Base-by-base conservation (phyloP, 2,329 filamentous ascomycete species). In the Aspergillus intermedius region DNA sequence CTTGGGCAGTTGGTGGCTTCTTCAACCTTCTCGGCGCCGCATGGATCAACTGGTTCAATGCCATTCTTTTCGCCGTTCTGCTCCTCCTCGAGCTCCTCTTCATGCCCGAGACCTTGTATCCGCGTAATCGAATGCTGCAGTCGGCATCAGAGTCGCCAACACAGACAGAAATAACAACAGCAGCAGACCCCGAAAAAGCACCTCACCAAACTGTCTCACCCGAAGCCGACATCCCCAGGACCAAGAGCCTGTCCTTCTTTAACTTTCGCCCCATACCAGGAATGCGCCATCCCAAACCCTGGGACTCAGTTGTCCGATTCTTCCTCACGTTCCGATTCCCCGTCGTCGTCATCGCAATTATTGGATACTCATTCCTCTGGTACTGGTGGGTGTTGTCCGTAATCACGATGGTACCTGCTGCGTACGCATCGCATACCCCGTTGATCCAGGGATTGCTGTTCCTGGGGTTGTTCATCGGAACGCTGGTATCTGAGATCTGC, bases 381-480 rank as follows among this genome's bases (percentile, higher is more conserved):
- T 81, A 81, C 57, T 81, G 77, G 77, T 81, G 77, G 77, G 66
- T 79, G 4, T 52, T 79, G 9, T 74, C 73, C 0, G 69, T 79
- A 17, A 74, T 80, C 47, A 79, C 77, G 2, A 71, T 78, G 65
- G 64, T 78, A 3, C 77, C 78, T 0, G 68, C 72, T 2, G 78
- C 78, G 21, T 81, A 81, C 50, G 58, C 59, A n/a, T 54, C 64
- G n/a, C 75, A 77, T 50, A 60, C 62, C 0, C 70, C 77, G 2
- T 64, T 78, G 42, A 73, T 74, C 25, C 78, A 80, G 54, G 77
- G 76, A 0, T 61, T 82, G 0, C 61, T 81, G 5, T 80, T 78
- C 51, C 55, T 80, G 7, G 78, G 78, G 0, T 60, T 82, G 3
- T 69, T 81, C 4, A 55, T 81, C 3, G 79, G 79, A 1, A 77